phyloP scores from a whole-genome alignment of 1,284 basidiomycete genomes.

The Marasmius sp. region DNA sequence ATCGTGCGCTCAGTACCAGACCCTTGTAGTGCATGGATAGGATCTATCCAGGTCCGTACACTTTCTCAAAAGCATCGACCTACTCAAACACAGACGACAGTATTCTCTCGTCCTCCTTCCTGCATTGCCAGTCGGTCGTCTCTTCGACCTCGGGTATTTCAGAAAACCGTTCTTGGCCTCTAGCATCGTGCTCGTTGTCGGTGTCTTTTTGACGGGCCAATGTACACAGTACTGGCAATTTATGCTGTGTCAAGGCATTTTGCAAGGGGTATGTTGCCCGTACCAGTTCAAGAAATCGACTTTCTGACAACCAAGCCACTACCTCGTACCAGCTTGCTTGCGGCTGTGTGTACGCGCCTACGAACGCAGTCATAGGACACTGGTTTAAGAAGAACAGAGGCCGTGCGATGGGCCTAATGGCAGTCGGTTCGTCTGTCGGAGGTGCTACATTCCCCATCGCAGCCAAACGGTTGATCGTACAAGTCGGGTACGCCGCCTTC shows the following conservation, averaged over 20 bases:
- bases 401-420: neutral
- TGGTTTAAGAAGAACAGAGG: constrained; percentile 29
- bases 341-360: neutral
- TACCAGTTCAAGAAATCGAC: constrained; percentile 15
- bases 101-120: constrained; percentile 34
- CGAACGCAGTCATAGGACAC: constrained; percentile 30
- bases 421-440: neutral
- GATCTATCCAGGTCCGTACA: neutral
- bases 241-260: constrained; percentile 46
- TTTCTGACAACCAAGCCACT: neutral
- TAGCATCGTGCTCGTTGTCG: constrained; percentile 38
- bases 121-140: constrained; percentile 38
- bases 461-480: constrained; percentile 18
- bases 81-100: constrained; percentile 7
- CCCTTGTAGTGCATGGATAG: neutral
- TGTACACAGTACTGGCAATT: constrained; percentile 52
- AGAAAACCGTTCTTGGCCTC: constrained; percentile 38
- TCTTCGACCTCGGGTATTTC: constrained; percentile 53
- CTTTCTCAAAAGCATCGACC: neutral
- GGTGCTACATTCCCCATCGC: neutral
- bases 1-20: no score
- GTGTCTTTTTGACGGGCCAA: constrained; percentile 48
- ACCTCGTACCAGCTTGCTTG: neutral
- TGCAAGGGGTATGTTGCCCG: constrained; percentile 31
- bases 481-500: constrained; percentile 31